A percentile compares a stretch with the other conserved stretches of the same genome.
phyloP scores from a whole-genome alignment of 1,284 basidiomycete genomes.

The Cryptococcus sp. region DNA sequence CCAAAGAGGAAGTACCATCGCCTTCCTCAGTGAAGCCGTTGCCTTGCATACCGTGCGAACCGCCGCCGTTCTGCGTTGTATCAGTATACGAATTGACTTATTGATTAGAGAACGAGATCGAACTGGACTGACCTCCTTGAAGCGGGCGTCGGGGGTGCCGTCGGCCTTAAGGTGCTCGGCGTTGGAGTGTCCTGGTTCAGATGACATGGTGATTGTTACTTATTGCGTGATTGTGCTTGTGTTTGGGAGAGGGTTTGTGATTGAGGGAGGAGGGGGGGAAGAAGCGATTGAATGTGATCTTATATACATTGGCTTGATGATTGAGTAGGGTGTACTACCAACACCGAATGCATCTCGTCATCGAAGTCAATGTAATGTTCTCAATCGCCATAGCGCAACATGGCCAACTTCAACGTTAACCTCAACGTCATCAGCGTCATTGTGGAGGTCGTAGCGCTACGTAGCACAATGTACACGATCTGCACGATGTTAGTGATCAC shows the following conservation, averaged over 20 bases:
- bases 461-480: too few species aligned
- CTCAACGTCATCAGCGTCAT: too few species aligned
- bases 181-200: constrained; percentile 36
- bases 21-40: constrained; percentile 41
- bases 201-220: constrained; percentile 15
- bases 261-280: too few species aligned
- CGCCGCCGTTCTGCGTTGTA: constrained; percentile 40
- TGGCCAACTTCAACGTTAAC: too few species aligned
- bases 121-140: constrained; percentile 40
- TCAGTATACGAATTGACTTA: constrained; percentile 2
- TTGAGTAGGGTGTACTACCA: too few species aligned
- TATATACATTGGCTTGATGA: too few species aligned
- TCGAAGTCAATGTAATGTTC: too few species aligned
- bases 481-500: too few species aligned
- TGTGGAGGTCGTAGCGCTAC: too few species aligned
- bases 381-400: too few species aligned
- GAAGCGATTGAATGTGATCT: too few species aligned
- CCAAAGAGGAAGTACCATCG: constrained; percentile 42
- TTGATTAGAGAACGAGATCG: not conserved
- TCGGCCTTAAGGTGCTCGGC: constrained; percentile 35
- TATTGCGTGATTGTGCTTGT: not conserved
- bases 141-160: constrained; percentile 47
- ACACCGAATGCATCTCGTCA: too few species aligned
- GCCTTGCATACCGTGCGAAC: constrained; percentile 42
- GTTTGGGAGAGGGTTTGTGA: not conserved